These are phyloP conservation scores for Nicotiana sylvestris DNA, from an alignment of 257 asterid species.

Conservation along the genomic window DNA sequence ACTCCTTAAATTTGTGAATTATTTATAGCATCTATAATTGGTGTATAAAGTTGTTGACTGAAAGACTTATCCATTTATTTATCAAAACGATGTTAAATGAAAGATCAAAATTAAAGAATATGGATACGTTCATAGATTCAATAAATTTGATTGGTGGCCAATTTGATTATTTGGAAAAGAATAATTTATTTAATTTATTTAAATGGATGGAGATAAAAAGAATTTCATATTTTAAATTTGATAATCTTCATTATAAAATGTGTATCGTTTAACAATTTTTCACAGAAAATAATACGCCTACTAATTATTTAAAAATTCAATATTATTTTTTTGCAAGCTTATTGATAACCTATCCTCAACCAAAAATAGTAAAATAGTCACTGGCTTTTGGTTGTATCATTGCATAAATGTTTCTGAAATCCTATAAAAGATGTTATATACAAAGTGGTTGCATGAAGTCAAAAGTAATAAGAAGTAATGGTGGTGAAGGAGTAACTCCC, in stretches of 20 bases:
- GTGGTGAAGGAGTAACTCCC: background rate
- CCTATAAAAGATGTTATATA: background rate
- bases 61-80: background rate
- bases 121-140: constrained; percentile 1
- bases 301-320: background rate
- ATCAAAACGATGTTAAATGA: background rate
- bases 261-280: background rate
- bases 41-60: background rate
- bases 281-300: background rate
- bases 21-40: background rate
- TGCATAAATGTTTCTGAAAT: constrained; percentile 3
- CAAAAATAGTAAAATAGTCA: background rate
- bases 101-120: background rate
- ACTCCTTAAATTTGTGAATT: constrained; percentile 7
- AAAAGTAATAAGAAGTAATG: background rate
- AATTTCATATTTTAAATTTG: background rate
- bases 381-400: background rate
- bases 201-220: background rate
- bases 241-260: background rate
- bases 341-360: background rate
- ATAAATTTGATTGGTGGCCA: background rate
- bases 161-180: no score
- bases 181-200: no score
- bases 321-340: background rate
- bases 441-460: background rate